These are phyloP conservation scores for Bertia moriformis DNA, from an alignment of 2,329 filamentous ascomycete species.

Conservation along the genomic window DNA sequence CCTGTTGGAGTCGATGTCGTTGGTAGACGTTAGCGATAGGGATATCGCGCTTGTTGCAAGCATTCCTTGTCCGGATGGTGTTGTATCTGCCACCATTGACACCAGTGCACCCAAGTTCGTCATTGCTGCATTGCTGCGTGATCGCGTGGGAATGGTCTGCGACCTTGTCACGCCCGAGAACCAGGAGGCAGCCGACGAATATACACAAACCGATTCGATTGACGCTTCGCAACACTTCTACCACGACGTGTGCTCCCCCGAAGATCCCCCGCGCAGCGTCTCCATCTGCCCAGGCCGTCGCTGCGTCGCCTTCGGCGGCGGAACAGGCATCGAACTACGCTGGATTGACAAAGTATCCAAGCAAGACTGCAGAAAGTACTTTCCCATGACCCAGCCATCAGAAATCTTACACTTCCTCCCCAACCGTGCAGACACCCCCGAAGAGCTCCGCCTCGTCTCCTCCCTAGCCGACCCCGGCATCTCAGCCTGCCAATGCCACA, in stretches of 20 bases:
- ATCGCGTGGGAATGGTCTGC: slow-evolving; percentile 44
- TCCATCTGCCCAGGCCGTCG: slow-evolving; percentile 49
- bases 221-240: background rate
- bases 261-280: slow-evolving; percentile 50
- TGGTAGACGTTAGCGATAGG: slow-evolving; percentile 6
- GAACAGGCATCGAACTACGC: slow-evolving; percentile 46
- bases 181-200: slow-evolving; percentile 3
- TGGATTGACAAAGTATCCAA: slow-evolving; percentile 32
- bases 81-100: slow-evolving; percentile 49
- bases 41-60: slow-evolving; percentile 28
- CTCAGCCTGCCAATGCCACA: slow-evolving; percentile 7
- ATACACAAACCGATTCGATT: background rate
- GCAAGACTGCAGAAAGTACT: slow-evolving; percentile 36
- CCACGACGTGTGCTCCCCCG: slow-evolving; percentile 38
- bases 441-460: slow-evolving; percentile 46
- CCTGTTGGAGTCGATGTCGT: slow-evolving; percentile 9
- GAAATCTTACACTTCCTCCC: slow-evolving; percentile 47
- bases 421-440: slow-evolving; percentile 33
- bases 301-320: slow-evolving; percentile 52
- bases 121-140: slow-evolving; percentile 42
- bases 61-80: slow-evolving; percentile 38
- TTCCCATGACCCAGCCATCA: slow-evolving; percentile 35
- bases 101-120: slow-evolving; percentile 36
- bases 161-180: slow-evolving; percentile 23
- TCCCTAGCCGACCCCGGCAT: slow-evolving; percentile 31